Evolutionary conservation across 108 stramenopile genomes (phyloP).

Genomic region (Asterionellopsis glacialis): DNA sequence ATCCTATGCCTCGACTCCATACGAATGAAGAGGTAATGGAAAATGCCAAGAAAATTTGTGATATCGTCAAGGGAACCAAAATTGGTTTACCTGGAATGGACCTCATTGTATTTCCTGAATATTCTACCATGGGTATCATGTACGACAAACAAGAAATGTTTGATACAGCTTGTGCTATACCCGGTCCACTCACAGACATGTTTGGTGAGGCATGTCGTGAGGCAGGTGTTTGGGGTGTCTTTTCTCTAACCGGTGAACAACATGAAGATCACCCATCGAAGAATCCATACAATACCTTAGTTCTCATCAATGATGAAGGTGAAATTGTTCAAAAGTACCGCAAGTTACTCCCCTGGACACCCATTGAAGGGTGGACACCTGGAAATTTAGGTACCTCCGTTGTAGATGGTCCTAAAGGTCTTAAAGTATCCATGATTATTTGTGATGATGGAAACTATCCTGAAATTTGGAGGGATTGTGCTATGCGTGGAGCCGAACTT

Average conservation of each 20-base stretch:
- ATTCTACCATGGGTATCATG: constrained; percentile 83
- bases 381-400: constrained; percentile 75
- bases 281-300: constrained; percentile 79
- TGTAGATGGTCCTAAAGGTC: constrained; percentile 72
- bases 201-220: constrained; percentile 59
- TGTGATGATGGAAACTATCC: constrained; percentile 83
- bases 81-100: constrained; percentile 79
- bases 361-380: constrained; percentile 61
- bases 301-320: constrained; percentile 70
- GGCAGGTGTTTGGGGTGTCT: constrained; percentile 74
- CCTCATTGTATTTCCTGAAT: constrained; percentile 77
- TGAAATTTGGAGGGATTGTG: constrained; percentile 70
- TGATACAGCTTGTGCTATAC: constrained; percentile 68
- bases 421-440: constrained; percentile 80
- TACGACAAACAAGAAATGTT: constrained; percentile 83
- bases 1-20: constrained; percentile 78
- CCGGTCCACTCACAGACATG: constrained; percentile 61
- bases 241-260: constrained; percentile 69
- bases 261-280: constrained; percentile 81
- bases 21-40: constrained; percentile 66
- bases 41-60: constrained; percentile 71
- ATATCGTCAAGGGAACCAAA: constrained; percentile 72
- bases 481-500: constrained; percentile 76
- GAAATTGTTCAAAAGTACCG: constrained; percentile 82
- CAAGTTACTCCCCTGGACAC: constrained; percentile 78